phyloP scores from a whole-genome alignment of 768 basidiomycete genomes.

The Serendipita vermifera region DNA sequence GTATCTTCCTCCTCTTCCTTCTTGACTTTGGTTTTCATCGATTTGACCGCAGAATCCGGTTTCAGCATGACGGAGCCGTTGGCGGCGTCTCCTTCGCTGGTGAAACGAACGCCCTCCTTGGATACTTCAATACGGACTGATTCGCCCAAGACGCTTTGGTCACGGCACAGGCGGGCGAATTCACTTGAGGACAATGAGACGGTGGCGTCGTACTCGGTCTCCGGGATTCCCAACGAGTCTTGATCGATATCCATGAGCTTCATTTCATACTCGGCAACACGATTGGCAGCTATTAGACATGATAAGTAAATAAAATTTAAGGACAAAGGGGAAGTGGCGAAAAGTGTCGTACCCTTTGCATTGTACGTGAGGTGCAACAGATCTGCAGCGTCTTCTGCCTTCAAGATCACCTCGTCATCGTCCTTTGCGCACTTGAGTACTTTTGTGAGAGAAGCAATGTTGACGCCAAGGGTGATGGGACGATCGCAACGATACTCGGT shows the following conservation, averaged over 20 bases:
- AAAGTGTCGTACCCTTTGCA: slow-evolving; percentile 47
- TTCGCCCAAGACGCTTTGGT: slow-evolving; percentile 83
- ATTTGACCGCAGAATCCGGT: slow-evolving; percentile 31
- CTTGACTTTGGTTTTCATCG: slow-evolving; percentile 20
- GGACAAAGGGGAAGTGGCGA: not conserved
- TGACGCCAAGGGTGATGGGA: slow-evolving; percentile 82
- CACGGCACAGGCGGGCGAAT: slow-evolving; percentile 85
- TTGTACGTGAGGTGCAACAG: slow-evolving; percentile 81
- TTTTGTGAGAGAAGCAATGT: slow-evolving; percentile 79
- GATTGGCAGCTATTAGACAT: slow-evolving; percentile 54
- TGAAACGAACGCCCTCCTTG: slow-evolving; percentile 91
- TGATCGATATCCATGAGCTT: slow-evolving; percentile 99
- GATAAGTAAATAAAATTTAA: not conserved
- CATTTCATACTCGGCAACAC: slow-evolving; percentile 97
- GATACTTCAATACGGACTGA: slow-evolving; percentile 88
- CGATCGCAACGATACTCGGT: slow-evolving; percentile 85
- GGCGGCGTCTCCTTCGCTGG: slow-evolving; percentile 86
- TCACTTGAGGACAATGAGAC: slow-evolving; percentile 77
- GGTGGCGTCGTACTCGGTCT: slow-evolving; percentile 92
- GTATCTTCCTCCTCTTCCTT: slow-evolving; percentile 21
- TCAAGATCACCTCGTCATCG: slow-evolving; percentile 82
- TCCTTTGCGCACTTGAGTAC: slow-evolving; percentile 96
- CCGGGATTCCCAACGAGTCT: slow-evolving; percentile 88
- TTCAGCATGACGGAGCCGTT: slow-evolving; percentile 78
- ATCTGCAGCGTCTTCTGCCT: slow-evolving; percentile 84